Evolutionary conservation across 192 early-diverging fungal species (phyloP).

Genomic region (Rhizoclosmatium sp.): DNA sequence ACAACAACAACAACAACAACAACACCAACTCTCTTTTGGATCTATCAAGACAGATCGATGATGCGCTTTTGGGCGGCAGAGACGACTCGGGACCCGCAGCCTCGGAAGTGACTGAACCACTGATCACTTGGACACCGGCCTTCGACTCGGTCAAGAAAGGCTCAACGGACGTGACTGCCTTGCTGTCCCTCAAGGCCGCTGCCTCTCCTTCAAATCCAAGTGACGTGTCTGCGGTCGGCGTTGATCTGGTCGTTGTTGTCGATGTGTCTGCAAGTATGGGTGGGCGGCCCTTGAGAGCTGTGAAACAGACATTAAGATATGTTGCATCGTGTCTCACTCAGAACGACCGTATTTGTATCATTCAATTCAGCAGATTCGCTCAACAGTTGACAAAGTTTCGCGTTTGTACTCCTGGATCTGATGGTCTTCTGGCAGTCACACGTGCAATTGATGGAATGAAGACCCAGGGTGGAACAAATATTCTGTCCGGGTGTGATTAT

Average conservation of each 20-base stretch:
- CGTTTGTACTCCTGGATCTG: not conserved
- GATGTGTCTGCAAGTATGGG: conserved; percentile 38
- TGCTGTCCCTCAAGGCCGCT: conserved; percentile 3
- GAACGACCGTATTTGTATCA: conserved; percentile 27
- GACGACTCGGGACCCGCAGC: not conserved
- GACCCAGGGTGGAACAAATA: conserved; percentile 18
- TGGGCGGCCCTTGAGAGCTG: conserved; percentile 10
- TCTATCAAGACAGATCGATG: not conserved
- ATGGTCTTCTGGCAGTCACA: not conserved
- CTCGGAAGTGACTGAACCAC: not conserved
- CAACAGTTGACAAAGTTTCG: conserved; percentile 7
- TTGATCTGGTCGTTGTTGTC: conserved; percentile 33
- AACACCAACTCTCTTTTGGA: not conserved
- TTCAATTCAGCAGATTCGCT: conserved; percentile 13
- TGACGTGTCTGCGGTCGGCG: not conserved
- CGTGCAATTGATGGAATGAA: conserved; percentile 3
- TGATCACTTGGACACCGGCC: not conserved
- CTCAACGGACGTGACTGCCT: not conserved
- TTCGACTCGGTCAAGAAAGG: not conserved
- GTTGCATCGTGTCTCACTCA: conserved; percentile 1
- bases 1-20: not conserved
- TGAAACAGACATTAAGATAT: conserved; percentile 23
- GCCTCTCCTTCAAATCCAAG: not conserved
- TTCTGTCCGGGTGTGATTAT: not conserved
- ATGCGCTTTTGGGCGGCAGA: too few relatives aligned